Evolutionary conservation across 1,139 yeast genomes (phyloP).

Genomic region (Diutina rugosa): DNA sequence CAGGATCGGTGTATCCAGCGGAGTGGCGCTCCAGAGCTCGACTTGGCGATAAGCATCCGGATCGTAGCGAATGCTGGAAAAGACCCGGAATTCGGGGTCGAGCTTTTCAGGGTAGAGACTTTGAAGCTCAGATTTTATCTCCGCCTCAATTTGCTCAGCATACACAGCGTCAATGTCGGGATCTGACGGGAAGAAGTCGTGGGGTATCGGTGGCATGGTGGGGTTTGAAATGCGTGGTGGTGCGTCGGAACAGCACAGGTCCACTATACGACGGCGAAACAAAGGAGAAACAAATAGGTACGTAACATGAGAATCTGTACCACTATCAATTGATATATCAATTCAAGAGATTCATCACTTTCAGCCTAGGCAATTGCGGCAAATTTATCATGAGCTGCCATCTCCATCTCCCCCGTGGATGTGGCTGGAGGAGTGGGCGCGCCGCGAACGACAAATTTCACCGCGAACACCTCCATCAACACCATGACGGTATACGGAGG

Average conservation of each 20-base stretch:
- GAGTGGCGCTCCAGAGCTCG: conserved; percentile 1
- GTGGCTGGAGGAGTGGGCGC: neutral
- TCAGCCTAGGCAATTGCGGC: no score
- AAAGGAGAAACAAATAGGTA: no score
- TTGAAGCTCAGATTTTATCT: neutral
- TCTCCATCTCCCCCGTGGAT: neutral
- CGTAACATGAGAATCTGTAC: no score
- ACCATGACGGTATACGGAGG: conserved; percentile 11
- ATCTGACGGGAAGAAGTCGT: neutral
- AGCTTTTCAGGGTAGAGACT: neutral
- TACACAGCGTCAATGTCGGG: neutral
- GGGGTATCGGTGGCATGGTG: neutral
- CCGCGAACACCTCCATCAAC: neutral
- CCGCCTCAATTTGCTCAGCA: neutral
- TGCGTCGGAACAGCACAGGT: no score
- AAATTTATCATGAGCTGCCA: neutral
- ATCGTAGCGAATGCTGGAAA: conserved; percentile 65
- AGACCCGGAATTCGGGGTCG: conserved; percentile 23
- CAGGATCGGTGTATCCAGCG: conserved; percentile 14
- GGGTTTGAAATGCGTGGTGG: neutral
- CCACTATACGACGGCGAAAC: no score
- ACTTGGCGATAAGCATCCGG: conserved; percentile 30
- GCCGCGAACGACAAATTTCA: neutral
- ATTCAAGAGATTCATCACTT: no score
- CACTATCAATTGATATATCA: no score